Evolutionary conservation across 2,329 filamentous ascomycete species (phyloP).

Genomic region (Aspergillus sergii): DNA sequence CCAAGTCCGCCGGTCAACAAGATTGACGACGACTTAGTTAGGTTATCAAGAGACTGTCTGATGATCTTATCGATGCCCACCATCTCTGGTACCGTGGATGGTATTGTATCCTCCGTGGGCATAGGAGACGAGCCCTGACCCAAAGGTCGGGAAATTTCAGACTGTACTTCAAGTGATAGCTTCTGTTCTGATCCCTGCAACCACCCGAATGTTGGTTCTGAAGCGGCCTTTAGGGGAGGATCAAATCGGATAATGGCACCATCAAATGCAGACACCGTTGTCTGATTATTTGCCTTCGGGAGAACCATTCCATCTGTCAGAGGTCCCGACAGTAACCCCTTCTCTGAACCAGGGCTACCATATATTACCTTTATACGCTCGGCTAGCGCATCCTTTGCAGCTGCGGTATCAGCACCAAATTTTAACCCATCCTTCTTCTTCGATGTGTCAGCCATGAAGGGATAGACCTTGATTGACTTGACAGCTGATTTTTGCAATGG

Average conservation of each 20-base stretch:
- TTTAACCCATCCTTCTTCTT: constrained; percentile 69
- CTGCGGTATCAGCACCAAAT: constrained; percentile 85
- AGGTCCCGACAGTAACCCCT: constrained; percentile 75
- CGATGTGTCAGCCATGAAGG: constrained; percentile 65
- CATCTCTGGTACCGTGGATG: constrained; percentile 60
- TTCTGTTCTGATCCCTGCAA: constrained; percentile 75
- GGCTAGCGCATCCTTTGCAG: constrained; percentile 74
- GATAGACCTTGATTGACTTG: constrained; percentile 74
- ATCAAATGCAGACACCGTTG: constrained; percentile 67
- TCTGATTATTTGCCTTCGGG: constrained; percentile 60
- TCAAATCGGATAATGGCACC: constrained; percentile 84
- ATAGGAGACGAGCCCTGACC: constrained; percentile 45
- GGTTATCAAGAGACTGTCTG: constrained; percentile 70
- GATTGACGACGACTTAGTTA: constrained; percentile 85
- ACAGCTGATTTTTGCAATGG: constrained; percentile 69
- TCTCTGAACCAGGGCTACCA: constrained; percentile 57
- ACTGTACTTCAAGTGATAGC: constrained; percentile 73
- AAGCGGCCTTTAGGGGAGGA: constrained; percentile 50
- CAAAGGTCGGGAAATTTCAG: constrained; percentile 67
- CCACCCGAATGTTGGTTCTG: constrained; percentile 59
- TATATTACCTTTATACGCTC: constrained; percentile 75
- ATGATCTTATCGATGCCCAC: constrained; percentile 84
- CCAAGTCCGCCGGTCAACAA: constrained; percentile 86
- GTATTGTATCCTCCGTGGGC: constrained; percentile 59
- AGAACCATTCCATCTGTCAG: constrained; percentile 87